A percentile compares a stretch with the other conserved stretches of the same genome.
Evolutionary conservation across 768 basidiomycete species (phyloP).

Genomic region (Amanita polypyramis): DNA sequence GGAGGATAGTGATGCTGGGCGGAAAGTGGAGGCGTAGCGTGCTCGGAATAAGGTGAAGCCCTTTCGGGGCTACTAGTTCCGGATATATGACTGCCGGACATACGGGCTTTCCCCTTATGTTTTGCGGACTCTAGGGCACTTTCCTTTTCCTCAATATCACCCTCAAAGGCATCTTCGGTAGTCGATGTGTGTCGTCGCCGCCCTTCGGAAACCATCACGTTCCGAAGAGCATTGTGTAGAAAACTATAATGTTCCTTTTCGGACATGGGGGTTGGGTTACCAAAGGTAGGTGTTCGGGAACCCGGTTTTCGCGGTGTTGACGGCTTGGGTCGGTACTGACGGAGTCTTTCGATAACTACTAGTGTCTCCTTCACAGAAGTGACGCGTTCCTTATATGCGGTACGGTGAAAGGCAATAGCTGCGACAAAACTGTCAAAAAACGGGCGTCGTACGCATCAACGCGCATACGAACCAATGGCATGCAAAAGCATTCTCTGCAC

Average conservation of each 20-base stretch:
- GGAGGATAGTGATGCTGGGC: background rate
- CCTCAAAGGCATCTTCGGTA: conserved; percentile 15
- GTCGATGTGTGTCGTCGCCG: conserved; percentile 10
- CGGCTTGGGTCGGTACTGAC: conserved; percentile 47
- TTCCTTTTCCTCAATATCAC: conserved; percentile 13
- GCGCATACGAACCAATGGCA: conserved; percentile 31
- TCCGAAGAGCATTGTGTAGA: conserved; percentile 20
- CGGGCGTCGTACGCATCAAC: background rate
- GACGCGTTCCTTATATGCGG: conserved; percentile 65
- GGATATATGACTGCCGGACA: background rate
- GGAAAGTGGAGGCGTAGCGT: background rate
- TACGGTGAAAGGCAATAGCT: conserved; percentile 71
- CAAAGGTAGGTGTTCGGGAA: conserved; percentile 35
- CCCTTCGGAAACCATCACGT: conserved; percentile 12
- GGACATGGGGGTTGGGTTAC: conserved; percentile 23
- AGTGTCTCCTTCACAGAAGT: conserved; percentile 44
- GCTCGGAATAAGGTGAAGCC: background rate
- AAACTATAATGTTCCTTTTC: conserved; percentile 37
- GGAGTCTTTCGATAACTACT: conserved; percentile 53
- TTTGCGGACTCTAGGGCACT: conserved; percentile 5
- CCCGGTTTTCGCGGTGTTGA: conserved; percentile 21
- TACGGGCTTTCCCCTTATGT: conserved; percentile 13
- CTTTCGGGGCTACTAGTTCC: background rate
- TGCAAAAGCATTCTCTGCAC: conserved; percentile 62
- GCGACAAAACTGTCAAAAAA: background rate